Percentiles rank a stretch among this genome's conserved stretches.
These are phyloP conservation scores for Fusarium pininemorale DNA, from an alignment of 2,329 filamentous ascomycete species.

Conservation along the genomic window DNA sequence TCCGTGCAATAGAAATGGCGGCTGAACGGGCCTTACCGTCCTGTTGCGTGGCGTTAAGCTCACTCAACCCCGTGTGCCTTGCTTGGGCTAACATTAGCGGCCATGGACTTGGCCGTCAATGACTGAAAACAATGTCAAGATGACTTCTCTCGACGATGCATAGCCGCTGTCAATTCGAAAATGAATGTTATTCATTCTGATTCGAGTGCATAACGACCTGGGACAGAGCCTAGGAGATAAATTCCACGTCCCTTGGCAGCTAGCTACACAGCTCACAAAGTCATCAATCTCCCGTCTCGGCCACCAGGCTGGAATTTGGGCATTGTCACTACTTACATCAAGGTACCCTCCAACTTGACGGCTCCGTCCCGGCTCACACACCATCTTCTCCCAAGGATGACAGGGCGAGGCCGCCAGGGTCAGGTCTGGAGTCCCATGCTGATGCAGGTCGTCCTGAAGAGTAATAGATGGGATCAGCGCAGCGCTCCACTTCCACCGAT, in stretches of 20 bases:
- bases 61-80: conserved; percentile 6
- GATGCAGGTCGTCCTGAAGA: conserved; percentile 20
- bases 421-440: not conserved
- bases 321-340: not conserved
- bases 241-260: not conserved
- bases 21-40: conserved; percentile 19
- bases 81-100: conserved; percentile 8
- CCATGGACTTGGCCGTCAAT: not conserved
- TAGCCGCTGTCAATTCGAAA: not conserved
- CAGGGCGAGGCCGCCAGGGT: conserved; percentile 2
- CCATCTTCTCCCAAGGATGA: conserved; percentile 8
- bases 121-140: not conserved
- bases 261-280: not conserved
- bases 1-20: not conserved
- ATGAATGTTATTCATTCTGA: not conserved
- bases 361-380: not conserved
- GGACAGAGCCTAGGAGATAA: not conserved
- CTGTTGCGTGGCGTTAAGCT: conserved; percentile 16
- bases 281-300: not conserved
- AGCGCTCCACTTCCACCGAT: conserved; percentile 10
- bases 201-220: not conserved
- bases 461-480: conserved; percentile 20
- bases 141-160: not conserved
- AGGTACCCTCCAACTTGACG: not conserved
- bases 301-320: not conserved